Conservation (phyloP, 805 yeast genomes). For the Lipomyces mesembrius region DNA sequence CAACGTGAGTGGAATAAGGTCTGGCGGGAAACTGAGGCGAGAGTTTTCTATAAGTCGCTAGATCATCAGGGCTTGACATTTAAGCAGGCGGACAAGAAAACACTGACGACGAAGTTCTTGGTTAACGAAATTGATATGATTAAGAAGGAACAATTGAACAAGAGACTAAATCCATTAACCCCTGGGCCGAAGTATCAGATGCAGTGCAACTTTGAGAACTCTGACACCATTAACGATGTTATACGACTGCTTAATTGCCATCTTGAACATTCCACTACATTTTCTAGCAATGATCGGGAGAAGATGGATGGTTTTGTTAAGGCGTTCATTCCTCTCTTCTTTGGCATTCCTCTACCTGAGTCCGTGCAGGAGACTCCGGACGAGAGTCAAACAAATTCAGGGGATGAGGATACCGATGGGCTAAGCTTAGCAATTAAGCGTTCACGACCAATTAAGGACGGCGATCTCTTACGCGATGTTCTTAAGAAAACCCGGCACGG, state of each 20-base stretch:
- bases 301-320: conserved; percentile 71
- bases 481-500: conserved; percentile 48
- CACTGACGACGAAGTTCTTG: conserved; percentile 85
- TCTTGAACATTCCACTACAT: conserved; percentile 69
- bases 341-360: conserved; percentile 50
- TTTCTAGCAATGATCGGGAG: conserved; percentile 80
- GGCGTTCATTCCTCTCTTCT: conserved; percentile 73
- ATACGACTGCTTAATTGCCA: conserved; percentile 67
- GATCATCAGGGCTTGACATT: conserved; percentile 96
- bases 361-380: conserved; percentile 50
- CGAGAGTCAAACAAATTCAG: conserved; percentile 18
- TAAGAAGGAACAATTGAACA: conserved; percentile 87
- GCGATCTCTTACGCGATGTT: conserved; percentile 57
- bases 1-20: conserved; percentile 99
- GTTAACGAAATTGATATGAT: conserved; percentile 91
- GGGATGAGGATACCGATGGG: conserved; percentile 36
- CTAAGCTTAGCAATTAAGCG: not conserved
- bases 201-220: conserved; percentile 66
- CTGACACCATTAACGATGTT: conserved; percentile 73
- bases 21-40: conserved; percentile 98
- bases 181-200: conserved; percentile 83
- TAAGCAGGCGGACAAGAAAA: conserved; percentile 94
- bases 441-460: conserved; percentile 11
- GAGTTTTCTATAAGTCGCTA: conserved; percentile 87
- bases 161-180: conserved; percentile 80